Evolutionary conservation across 2,329 filamentous ascomycete species (phyloP).

Genomic region (Drechslera avenae): DNA sequence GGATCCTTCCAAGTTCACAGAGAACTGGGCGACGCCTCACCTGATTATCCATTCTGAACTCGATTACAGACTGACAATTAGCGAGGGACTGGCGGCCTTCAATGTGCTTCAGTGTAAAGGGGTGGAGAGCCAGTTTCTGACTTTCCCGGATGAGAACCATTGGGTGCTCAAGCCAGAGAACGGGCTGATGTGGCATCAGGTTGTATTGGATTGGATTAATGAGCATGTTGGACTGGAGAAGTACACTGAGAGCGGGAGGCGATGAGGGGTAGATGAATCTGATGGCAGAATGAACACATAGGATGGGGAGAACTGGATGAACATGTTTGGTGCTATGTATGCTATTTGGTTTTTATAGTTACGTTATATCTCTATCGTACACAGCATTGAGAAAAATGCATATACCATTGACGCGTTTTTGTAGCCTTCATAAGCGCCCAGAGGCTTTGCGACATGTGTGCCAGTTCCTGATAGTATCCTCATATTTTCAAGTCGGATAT

Average conservation of each 20-base stretch:
- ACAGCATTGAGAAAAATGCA: no score
- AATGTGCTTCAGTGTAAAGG: slow-evolving; percentile 79
- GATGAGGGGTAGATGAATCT: neutral
- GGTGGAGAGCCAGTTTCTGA: slow-evolving; percentile 77
- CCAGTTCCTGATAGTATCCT: no score
- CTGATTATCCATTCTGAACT: slow-evolving; percentile 89
- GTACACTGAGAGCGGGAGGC: slow-evolving; percentile 38
- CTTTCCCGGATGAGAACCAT: slow-evolving; percentile 80
- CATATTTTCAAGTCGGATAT: no score
- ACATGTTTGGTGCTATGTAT: no score
- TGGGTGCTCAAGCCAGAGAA: slow-evolving; percentile 94
- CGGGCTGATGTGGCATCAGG: slow-evolving; percentile 84
- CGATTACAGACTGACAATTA: slow-evolving; percentile 85
- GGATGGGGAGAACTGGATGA: no score
- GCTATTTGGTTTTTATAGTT: no score
- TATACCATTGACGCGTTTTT: neutral
- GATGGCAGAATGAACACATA: no score
- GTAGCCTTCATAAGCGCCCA: no score
- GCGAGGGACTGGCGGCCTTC: slow-evolving; percentile 83
- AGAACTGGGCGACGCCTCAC: slow-evolving; percentile 84
- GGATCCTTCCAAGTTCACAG: slow-evolving; percentile 61
- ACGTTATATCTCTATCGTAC: neutral
- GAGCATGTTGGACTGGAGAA: slow-evolving; percentile 59
- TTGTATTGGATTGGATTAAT: slow-evolving; percentile 79
- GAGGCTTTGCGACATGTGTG: no score